A percentile compares a stretch with the other conserved stretches of the same genome.
Conservation (phyloP, 140 eudicot genomes). For the Anethum foeniculum region DNA sequence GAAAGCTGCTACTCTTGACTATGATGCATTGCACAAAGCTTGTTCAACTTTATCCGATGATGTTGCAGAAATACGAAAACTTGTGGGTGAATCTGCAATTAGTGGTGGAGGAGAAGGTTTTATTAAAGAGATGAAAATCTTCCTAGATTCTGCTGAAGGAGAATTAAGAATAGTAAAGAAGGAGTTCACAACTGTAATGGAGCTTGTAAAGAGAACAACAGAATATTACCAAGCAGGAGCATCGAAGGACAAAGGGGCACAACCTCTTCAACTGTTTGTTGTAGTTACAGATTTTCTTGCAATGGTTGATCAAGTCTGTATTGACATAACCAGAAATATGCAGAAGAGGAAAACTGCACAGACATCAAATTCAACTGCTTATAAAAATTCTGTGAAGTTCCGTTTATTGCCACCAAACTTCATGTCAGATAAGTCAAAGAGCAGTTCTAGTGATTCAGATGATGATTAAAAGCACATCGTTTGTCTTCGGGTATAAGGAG, state of each 20-base stretch:
- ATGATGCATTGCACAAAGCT: slow-evolving; percentile 39
- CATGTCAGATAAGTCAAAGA: slow-evolving; percentile 40
- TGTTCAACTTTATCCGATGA: slow-evolving; percentile 28
- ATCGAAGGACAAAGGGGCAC: slow-evolving; percentile 51
- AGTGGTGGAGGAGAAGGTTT: slow-evolving; percentile 53
- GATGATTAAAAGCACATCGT: slow-evolving; percentile 20
- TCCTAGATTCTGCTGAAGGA: slow-evolving; percentile 51
- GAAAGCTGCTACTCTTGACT: slow-evolving; percentile 64
- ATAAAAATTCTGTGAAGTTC: slow-evolving; percentile 53
- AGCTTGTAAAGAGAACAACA: slow-evolving; percentile 61
- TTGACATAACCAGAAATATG: slow-evolving; percentile 66
- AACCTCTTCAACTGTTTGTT: slow-evolving; percentile 61
- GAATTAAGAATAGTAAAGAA: slow-evolving; percentile 45
- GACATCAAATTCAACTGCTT: slow-evolving; percentile 33
- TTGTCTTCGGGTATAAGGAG: background rate
- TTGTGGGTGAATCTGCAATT: slow-evolving; percentile 35
- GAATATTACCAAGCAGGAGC: slow-evolving; percentile 78
- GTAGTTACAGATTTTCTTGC: slow-evolving; percentile 65
- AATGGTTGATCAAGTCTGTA: slow-evolving; percentile 83
- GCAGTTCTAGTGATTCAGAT: slow-evolving; percentile 62
- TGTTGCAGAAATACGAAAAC: slow-evolving; percentile 36
- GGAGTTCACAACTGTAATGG: slow-evolving; percentile 57
- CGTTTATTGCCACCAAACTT: slow-evolving; percentile 67
- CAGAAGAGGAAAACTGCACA: slow-evolving; percentile 49
- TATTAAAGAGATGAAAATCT: slow-evolving; percentile 52